These are phyloP conservation scores for Tetrahymena thermophila DNA, from an alignment of 73 alveolate species.

Conservation along the genomic window DNA sequence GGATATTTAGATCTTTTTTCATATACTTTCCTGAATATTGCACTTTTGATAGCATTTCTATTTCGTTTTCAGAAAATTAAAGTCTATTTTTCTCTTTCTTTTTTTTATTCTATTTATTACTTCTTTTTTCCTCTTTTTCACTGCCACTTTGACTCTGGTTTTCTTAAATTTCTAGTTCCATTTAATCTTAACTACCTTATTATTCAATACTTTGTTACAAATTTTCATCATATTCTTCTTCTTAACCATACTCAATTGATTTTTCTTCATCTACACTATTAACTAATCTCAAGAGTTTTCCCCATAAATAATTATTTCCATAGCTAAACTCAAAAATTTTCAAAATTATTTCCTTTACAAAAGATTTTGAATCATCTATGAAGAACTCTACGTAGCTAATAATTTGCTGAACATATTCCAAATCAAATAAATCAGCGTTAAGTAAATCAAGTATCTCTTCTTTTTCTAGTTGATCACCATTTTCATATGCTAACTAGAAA, in stretches of 20 bases:
- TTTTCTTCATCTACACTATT: not conserved
- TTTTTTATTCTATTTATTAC: not conserved
- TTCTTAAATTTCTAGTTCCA: not conserved
- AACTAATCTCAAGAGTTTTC: not conserved
- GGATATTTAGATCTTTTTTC: not conserved
- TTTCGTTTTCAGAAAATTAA: not conserved
- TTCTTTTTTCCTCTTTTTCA: not conserved
- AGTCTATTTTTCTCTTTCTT: not conserved
- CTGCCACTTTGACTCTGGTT: not conserved
- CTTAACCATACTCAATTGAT: not conserved
- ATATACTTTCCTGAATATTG: not conserved
- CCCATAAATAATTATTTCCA: not conserved
- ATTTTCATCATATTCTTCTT: not conserved
- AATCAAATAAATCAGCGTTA: not conserved
- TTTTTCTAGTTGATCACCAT: not conserved
- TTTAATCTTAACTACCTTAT: not conserved
- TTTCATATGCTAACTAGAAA: not conserved
- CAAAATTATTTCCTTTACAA: not conserved
- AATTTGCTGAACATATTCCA: not conserved
- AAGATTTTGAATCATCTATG: not conserved
- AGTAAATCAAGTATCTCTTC: not conserved
- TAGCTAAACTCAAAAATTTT: not conserved
- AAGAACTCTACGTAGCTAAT: not conserved
- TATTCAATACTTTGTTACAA: not conserved
- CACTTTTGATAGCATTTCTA: not conserved